Conservation (phyloP, 768 basidiomycete species). For the Mycena rebaudengoi region DNA sequence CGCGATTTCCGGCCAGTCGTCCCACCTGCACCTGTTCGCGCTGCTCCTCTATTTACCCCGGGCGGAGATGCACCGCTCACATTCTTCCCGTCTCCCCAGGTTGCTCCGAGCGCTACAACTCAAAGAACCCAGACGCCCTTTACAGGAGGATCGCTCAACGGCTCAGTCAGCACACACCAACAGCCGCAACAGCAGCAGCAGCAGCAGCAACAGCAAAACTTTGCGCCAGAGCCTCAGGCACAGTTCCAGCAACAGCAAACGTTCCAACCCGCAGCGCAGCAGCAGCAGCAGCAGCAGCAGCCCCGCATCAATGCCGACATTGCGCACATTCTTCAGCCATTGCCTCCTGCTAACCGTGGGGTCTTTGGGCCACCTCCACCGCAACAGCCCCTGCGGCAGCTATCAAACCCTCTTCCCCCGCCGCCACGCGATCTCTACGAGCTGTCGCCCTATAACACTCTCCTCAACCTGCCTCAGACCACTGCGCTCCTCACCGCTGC, state of each 20-base stretch:
- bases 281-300: background rate
- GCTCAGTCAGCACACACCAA: too few relatives aligned
- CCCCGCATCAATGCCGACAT: conserved; percentile 30
- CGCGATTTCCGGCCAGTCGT: background rate
- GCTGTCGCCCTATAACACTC: conserved; percentile 60
- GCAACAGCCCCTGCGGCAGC: conserved; percentile 27
- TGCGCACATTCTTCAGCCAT: conserved; percentile 41
- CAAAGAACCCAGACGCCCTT: conserved; percentile 15
- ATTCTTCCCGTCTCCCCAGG: conserved; percentile 21
- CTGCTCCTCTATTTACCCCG: conserved; percentile 21
- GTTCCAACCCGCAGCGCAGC: background rate
- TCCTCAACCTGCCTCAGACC: conserved; percentile 62
- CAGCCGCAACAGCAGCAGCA: too few relatives aligned
- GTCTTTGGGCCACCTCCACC: conserved; percentile 41
- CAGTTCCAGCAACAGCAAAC: conserved; percentile 1
- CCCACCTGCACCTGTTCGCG: conserved; percentile 21
- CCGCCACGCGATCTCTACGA: conserved; percentile 71
- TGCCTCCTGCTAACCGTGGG: conserved; percentile 36
- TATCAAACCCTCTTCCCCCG: conserved; percentile 67
- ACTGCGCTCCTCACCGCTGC: conserved; percentile 46
- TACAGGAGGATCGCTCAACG: too few relatives aligned
- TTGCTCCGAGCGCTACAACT: background rate
- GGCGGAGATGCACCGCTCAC: conserved; percentile 17
- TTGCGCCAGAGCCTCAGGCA: too few relatives aligned
- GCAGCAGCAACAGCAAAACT: background rate